Evolutionary conservation across 1,284 basidiomycete genomes (phyloP), one percentile per base, ranked within the genome.

Genomic region (Cutaneotrichosporon dermatis): DNA sequence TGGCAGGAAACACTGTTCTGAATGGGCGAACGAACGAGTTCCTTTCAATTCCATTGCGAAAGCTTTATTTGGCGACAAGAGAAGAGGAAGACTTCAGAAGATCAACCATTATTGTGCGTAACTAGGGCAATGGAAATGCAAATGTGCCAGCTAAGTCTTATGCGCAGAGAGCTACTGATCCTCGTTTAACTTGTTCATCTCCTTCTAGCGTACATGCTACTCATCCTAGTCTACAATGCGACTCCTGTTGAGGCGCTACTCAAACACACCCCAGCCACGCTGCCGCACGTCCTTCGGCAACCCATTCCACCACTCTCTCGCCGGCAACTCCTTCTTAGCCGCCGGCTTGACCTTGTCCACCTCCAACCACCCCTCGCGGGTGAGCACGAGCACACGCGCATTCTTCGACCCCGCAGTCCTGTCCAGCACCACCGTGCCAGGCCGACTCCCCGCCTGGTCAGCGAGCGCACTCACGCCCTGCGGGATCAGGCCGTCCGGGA

Each of bases 221-320:
- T 25, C 25, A 25, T 25, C 25, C 25, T 25, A 25, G 2, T 25
- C 25, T 25, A 25, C n/a, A n/a, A n/a, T n/a, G n/a, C n/a, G n/a
- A n/a, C n/a, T n/a, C n/a, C n/a, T n/a, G n/a, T n/a, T n/a, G n/a
- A n/a, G n/a, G n/a, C n/a, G 4, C 39, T 51, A 61, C 51, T 54
- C 57, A 7, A 66, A 62, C 42, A 35, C 10, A 1, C 52, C 55
- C 63, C 57, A 65, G 6, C 61, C 60, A 12, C 48, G 53, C 52
- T 59, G 45, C 44, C 68, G 54, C 46, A 57, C 54, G 34, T 51
- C 62, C 53, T 65, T 59, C 3, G 66, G 64, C 52, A 82, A 74
- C n/a, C 81, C 86, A 66, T 84, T 84, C 85, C 85, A 87, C 83
- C 84, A 87, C 43, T 81, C 79, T 50, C 69, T 76, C 4, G 82